Evolutionary conservation across 352 stramenopile species (phyloP), one percentile per base, ranked within the genome.

Genomic region (Globisporangium uncinulatum): DNA sequence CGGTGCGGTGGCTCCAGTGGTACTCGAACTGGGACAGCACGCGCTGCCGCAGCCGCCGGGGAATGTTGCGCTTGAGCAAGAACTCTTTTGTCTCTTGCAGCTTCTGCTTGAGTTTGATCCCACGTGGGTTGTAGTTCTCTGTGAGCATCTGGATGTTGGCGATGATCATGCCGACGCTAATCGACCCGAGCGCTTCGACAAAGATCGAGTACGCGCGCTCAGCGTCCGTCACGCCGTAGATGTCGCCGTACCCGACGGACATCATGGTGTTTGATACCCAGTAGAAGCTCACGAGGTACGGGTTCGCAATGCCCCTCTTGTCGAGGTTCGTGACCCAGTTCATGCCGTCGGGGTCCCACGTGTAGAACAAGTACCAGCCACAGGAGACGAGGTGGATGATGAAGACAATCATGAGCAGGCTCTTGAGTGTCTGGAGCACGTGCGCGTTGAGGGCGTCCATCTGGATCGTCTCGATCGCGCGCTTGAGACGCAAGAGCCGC

Each of bases 241-340:
- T 93, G 37, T 97, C 91, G 17, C 91, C 91, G 54, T 97, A 97
- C 0, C 90, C 89, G 34, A 97, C 86, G 0, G 87, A 94, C 87
- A 97, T 97, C 74, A 97, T 96, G 8, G 89, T 97, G 49, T 94
- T 94, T 0, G 92, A 86, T 32, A 93, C 92, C 88, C 87, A 97
- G 69, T 97, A 97, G 55, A 97, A 92, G 61, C 79, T 87, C 10
- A 89, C 81, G 13, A 97, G 64, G 63, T 97, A 97, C 50, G 92
- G 84, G 37, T 76, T 69, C 42, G 56, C 17, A 32, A 93, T 60
- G 3, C 78, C 71, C 5, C 82, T 51, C 2, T 55, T 41, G 24
- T 74, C 49, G 17, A 85, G 62, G 41, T 69, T 71, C 5, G 74
- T 92, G 49, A 92, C 82, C 82, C 82, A 92, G 58, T 89, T 90